phyloP scores from a whole-genome alignment of 345 rosid species.

The Laguncularia racemosa region DNA sequence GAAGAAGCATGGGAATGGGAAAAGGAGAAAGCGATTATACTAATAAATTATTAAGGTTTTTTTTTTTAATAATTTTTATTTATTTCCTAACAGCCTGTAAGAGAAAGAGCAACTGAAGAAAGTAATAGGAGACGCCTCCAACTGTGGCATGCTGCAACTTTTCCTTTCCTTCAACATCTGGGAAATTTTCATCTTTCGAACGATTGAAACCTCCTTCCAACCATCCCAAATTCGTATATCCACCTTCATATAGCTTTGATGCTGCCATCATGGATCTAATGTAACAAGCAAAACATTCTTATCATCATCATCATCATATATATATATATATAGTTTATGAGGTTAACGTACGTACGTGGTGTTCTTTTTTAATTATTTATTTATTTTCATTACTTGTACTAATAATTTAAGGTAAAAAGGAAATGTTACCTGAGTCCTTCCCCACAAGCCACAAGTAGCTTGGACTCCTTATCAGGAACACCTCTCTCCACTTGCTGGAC shows the following conservation, averaged over 20 bases:
- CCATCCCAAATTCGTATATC: slow-evolving; percentile 77
- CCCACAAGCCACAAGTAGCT: slow-evolving; percentile 81
- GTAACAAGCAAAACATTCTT: slow-evolving; percentile 18
- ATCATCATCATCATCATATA: too few species aligned
- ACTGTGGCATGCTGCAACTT: slow-evolving; percentile 73
- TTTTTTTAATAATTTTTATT: too few species aligned
- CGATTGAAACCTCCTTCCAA: slow-evolving; percentile 76
- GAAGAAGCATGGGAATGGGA: too few species aligned
- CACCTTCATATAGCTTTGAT: slow-evolving; percentile 45
- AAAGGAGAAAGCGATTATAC: neutral
- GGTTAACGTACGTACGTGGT: too few species aligned
- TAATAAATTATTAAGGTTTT: too few species aligned
- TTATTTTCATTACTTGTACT: too few species aligned
- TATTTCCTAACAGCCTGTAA: slow-evolving; percentile 32
- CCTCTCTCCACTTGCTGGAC: slow-evolving; percentile 34
- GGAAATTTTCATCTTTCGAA: slow-evolving; percentile 50
- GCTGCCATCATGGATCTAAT: slow-evolving; percentile 66
- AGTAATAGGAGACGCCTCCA: slow-evolving; percentile 71
- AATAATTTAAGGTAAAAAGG: neutral
- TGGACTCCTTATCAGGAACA: slow-evolving; percentile 55
- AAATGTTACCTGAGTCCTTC: slow-evolving; percentile 78
- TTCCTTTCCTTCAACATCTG: slow-evolving; percentile 48
- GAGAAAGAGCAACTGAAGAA: slow-evolving; percentile 47
- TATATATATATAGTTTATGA: too few species aligned
- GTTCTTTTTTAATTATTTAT: too few species aligned